Evolutionary conservation across 1,284 basidiomycete species (phyloP).

Genomic region (Melanopsichium pennsylvanicum): DNA sequence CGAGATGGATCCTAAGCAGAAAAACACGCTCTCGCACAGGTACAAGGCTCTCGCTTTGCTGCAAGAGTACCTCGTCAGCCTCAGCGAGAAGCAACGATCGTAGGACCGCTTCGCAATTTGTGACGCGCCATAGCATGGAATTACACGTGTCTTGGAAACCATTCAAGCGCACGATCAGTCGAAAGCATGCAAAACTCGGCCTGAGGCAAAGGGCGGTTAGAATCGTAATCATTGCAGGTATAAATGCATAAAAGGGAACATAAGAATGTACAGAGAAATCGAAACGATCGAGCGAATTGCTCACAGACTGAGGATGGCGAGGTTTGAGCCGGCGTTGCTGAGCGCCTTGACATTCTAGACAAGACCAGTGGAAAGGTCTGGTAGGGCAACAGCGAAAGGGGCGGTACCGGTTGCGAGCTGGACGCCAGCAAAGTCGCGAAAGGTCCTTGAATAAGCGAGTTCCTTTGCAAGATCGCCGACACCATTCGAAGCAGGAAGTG

Average conservation of each 20-base stretch:
- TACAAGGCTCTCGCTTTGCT: slow-evolving; percentile 86
- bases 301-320: neutral
- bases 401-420: slow-evolving; percentile 44
- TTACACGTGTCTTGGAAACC: too few relatives aligned
- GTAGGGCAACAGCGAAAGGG: slow-evolving; percentile 40
- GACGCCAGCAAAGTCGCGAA: slow-evolving; percentile 41
- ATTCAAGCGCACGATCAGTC: too few relatives aligned
- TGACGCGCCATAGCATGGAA: too few relatives aligned
- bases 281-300: too few relatives aligned
- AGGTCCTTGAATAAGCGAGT: slow-evolving; percentile 37
- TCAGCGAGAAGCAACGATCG: neutral
- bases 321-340: slow-evolving; percentile 1
- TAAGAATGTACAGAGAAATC: too few relatives aligned
- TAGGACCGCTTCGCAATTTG: neutral
- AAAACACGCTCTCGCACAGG: slow-evolving; percentile 76
- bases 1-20: slow-evolving; percentile 58
- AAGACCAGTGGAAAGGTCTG: slow-evolving; percentile 23
- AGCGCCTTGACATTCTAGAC: slow-evolving; percentile 10
- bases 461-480: slow-evolving; percentile 41
- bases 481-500: slow-evolving; percentile 45
- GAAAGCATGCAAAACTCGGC: too few relatives aligned
- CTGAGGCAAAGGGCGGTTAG: too few relatives aligned
- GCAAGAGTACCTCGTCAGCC: slow-evolving; percentile 71
- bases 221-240: too few relatives aligned
- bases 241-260: neutral